Conservation (phyloP, 768 basidiomycete species). For the Lanmaoa pseudosensibilis region DNA sequence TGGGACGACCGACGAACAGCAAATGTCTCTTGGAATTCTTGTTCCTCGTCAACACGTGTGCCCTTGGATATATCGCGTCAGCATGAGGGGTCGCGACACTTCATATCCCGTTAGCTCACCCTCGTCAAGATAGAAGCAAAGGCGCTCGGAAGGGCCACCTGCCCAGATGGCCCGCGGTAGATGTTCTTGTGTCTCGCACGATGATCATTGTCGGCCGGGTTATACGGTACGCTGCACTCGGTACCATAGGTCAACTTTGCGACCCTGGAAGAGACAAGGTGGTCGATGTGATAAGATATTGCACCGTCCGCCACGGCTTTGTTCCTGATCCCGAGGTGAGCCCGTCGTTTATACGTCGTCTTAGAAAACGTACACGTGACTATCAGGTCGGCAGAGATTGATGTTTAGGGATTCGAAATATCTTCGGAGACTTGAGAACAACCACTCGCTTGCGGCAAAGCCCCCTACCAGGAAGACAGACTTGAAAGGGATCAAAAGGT, state of each 20-base stretch:
- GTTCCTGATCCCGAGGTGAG: slow-evolving; percentile 33
- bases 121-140: slow-evolving; percentile 45
- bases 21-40: slow-evolving; percentile 44
- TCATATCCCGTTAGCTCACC: slow-evolving; percentile 24
- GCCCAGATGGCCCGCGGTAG: slow-evolving; percentile 40
- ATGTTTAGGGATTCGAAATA: slow-evolving; percentile 40
- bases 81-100: not conserved
- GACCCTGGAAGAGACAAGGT: slow-evolving; percentile 48
- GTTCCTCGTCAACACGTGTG: slow-evolving; percentile 44
- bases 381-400: slow-evolving; percentile 50
- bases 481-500: slow-evolving; percentile 10
- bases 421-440: slow-evolving; percentile 43
- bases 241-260: slow-evolving; percentile 51
- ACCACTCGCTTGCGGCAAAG: slow-evolving; percentile 51
- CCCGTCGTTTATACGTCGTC: not conserved
- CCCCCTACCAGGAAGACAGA: slow-evolving; percentile 54
- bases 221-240: slow-evolving; percentile 38
- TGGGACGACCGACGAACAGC: slow-evolving; percentile 31
- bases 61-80: slow-evolving; percentile 33
- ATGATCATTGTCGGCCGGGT: slow-evolving; percentile 42
- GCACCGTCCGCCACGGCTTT: slow-evolving; percentile 58
- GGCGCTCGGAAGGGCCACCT: slow-evolving; percentile 37
- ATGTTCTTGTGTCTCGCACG: slow-evolving; percentile 31
- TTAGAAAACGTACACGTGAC: slow-evolving; percentile 46
- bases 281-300: slow-evolving; percentile 43